These are phyloP conservation scores for Coprinopsis strossmayeri DNA, from an alignment of 768 basidiomycete species.

Conservation along the genomic window DNA sequence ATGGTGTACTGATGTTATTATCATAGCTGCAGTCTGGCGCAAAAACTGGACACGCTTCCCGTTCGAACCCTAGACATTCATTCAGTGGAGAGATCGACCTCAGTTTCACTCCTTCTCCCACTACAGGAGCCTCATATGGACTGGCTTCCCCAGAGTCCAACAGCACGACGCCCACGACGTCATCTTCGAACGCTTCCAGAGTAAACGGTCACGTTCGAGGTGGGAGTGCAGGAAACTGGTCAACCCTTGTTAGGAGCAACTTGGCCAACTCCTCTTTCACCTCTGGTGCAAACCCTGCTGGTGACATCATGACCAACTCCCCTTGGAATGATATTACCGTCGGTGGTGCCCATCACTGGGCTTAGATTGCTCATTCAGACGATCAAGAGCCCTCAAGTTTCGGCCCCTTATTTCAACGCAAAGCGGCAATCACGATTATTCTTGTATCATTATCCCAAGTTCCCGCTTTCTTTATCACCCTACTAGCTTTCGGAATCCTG, in stretches of 20 bases:
- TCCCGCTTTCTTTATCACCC: neutral
- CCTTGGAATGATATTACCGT: slow-evolving; percentile 57
- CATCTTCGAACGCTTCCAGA: slow-evolving; percentile 24
- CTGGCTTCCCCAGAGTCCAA: slow-evolving; percentile 36
- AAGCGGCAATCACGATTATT: slow-evolving; percentile 2
- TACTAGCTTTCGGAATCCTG: neutral
- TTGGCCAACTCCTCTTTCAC: slow-evolving; percentile 45
- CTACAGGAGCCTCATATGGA: slow-evolving; percentile 38
- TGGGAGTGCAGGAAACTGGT: slow-evolving; percentile 81
- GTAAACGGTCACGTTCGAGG: slow-evolving; percentile 66
- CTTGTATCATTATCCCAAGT: slow-evolving; percentile 1
- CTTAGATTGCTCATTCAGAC: neutral
- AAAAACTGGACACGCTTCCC: slow-evolving; percentile 41
- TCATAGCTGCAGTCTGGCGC: slow-evolving; percentile 28
- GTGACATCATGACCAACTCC: slow-evolving; percentile 48
- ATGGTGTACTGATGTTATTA: too few relatives aligned
- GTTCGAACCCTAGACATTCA: slow-evolving; percentile 61
- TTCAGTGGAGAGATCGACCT: slow-evolving; percentile 67
- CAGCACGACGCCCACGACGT: slow-evolving; percentile 13
- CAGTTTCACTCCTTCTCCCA: slow-evolving; percentile 51
- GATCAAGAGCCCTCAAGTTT: neutral
- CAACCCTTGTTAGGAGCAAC: slow-evolving; percentile 49
- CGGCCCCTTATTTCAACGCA: neutral
- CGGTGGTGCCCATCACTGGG: slow-evolving; percentile 20
- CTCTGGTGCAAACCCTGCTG: slow-evolving; percentile 45